These are phyloP conservation scores for Colletotrichum liaoningense DNA, from an alignment of 2,329 filamentous ascomycete species.

Conservation along the genomic window DNA sequence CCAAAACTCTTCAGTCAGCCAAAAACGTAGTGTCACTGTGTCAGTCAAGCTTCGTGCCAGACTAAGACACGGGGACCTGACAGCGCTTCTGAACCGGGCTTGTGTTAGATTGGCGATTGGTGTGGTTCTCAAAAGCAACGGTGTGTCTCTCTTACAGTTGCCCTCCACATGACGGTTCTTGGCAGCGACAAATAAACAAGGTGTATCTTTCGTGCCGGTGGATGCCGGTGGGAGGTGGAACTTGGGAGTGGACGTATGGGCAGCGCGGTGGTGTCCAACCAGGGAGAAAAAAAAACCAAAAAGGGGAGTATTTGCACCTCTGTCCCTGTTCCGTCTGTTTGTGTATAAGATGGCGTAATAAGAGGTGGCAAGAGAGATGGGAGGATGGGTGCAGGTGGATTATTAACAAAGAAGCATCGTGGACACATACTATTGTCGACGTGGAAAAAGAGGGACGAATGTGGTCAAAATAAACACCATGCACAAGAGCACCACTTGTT, in stretches of 20 bases:
- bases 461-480: slow-evolving; percentile 26
- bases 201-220: not conserved
- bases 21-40: not conserved
- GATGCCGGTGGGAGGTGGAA: not conserved
- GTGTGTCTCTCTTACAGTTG: slow-evolving; percentile 8
- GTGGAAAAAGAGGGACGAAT: not conserved
- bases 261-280: not conserved
- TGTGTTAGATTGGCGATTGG: slow-evolving; percentile 11
- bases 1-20: not conserved
- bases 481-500: not conserved
- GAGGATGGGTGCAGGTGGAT: not conserved
- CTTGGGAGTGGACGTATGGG: not conserved
- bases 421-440: not conserved
- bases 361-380: no score
- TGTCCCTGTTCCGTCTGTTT: not conserved
- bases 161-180: slow-evolving; percentile 11
- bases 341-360: not conserved
- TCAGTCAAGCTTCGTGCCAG: not conserved
- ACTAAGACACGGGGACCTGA: slow-evolving; percentile 5
- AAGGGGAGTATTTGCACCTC: not conserved
- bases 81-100: slow-evolving; percentile 6
- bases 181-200: not conserved
- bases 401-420: not conserved
- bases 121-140: slow-evolving; percentile 3
- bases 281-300: not conserved